Evolutionary conservation across 768 basidiomycete species (phyloP).

Genomic region (Pholiota conissans): DNA sequence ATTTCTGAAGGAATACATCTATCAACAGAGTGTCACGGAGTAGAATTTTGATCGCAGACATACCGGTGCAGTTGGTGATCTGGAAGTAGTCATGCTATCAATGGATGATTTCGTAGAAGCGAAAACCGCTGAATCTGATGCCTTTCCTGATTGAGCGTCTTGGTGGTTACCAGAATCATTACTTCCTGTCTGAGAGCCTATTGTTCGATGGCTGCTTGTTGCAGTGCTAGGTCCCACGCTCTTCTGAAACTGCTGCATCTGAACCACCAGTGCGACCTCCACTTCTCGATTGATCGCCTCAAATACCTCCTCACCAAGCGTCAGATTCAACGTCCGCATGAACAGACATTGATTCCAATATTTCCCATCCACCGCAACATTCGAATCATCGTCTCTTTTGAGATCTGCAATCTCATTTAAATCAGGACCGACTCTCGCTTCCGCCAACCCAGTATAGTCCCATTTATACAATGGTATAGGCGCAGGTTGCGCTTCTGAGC

Average conservation of each 20-base stretch:
- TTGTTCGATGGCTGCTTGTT: not conserved
- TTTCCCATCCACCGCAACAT: too few species aligned
- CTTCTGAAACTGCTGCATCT: not conserved
- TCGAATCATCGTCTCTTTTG: not conserved
- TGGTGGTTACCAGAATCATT: too few species aligned
- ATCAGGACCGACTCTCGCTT: slow-evolving; percentile 12
- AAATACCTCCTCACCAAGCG: not conserved
- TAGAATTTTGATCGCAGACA: too few species aligned
- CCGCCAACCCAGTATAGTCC: slow-evolving; percentile 16
- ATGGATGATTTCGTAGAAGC: not conserved
- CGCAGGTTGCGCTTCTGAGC: not conserved
- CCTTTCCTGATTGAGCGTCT: too few species aligned
- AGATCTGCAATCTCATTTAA: slow-evolving; percentile 1
- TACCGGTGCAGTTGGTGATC: not conserved
- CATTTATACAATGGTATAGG: slow-evolving; percentile 2
- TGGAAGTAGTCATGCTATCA: not conserved
- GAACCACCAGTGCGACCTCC: not conserved
- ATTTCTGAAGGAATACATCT: not conserved
- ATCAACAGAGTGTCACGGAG: not conserved
- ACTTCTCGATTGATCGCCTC: not conserved
- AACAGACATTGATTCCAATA: too few species aligned
- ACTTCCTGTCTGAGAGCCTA: not conserved
- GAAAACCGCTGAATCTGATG: not conserved
- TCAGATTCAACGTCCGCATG: too few species aligned
- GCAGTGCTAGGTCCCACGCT: not conserved